Base-by-base conservation (phyloP, 345 rosid genomes). In the Aquilaria yunnanensis region DNA sequence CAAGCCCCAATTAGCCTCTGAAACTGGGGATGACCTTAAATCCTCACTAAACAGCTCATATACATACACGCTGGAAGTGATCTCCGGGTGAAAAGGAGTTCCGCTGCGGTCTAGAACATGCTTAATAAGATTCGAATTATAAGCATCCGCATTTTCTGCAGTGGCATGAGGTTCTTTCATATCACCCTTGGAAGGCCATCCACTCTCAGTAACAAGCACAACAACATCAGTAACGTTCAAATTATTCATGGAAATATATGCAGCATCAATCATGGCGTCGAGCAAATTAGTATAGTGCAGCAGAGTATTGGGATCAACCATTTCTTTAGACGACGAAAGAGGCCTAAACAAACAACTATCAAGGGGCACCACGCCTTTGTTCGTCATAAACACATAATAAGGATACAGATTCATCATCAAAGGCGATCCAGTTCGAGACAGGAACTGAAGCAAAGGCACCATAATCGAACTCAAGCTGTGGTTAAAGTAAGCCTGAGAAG, bases 331-430 rank as follows among this genome's bases (percentile, higher is more conserved):
- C 0, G 97, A 93, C 12, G 84, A 86, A 77, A 91, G 75, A 6
- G 96, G 94, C 80, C 83, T 72, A 70, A 91, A 88, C 77, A 91
- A 76, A 10, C 91, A 69, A 68, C 83, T 86, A 54, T 91, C 97
- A 10, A 91, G 78, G 37, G 97, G 96, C 56, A 91, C 96, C 49
- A 88, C 96, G 1, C 96, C 96, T 76, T 88, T 91, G 74, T 86
- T 86, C 77, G 88, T 76, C 96, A 91, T 86, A 56, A 83, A 91
- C 30, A 88, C 96, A 30, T 91, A 91, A 78, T 91, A 91, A 51
- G 97, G 96, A 63, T 91, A 91, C 23, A 91, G 76, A 77, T 91
- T 91, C 94, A 91, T 83, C 97, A 91, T 91, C 78, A 91, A 62
- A 2, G 94, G 92, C 2, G 97, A 81, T 11, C 76, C 84, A 2